Conservation (phyloP, 2,329 filamentous ascomycete genomes). For the Aspergillus fijiensis region DNA sequence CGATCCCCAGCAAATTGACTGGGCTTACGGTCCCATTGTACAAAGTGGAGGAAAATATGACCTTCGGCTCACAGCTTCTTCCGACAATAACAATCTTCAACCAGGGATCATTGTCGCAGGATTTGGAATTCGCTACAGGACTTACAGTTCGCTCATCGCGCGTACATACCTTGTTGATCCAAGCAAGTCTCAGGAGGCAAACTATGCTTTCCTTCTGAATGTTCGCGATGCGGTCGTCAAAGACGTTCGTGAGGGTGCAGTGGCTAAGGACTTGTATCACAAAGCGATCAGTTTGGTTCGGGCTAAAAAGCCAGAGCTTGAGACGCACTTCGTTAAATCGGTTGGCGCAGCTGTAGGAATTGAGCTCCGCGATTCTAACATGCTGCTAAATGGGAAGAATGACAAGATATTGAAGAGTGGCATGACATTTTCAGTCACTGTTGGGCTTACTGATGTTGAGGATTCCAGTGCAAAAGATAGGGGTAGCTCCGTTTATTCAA, state of each 20-base stretch:
- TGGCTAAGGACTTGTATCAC: slow-evolving; percentile 85
- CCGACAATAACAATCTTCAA: slow-evolving; percentile 80
- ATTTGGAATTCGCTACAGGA: slow-evolving; percentile 91
- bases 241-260: slow-evolving; percentile 80
- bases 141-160: slow-evolving; percentile 88
- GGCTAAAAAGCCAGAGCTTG: slow-evolving; percentile 89
- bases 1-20: slow-evolving; percentile 85
- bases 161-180: slow-evolving; percentile 96
- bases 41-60: slow-evolving; percentile 97
- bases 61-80: slow-evolving; percentile 72
- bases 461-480: slow-evolving; percentile 87
- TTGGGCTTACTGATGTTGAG: slow-evolving; percentile 84
- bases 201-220: slow-evolving; percentile 82
- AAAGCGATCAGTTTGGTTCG: slow-evolving; percentile 80
- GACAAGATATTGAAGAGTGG: slow-evolving; percentile 81
- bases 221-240: slow-evolving; percentile 90
- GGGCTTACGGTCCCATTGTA: slow-evolving; percentile 85
- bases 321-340: slow-evolving; percentile 91
- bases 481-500: slow-evolving; percentile 81
- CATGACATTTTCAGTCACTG: slow-evolving; percentile 91
- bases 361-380: slow-evolving; percentile 79
- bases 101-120: slow-evolving; percentile 91
- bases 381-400: slow-evolving; percentile 86
- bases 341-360: slow-evolving; percentile 91
- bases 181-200: slow-evolving; percentile 90